Base-by-base conservation (phyloP, 805 yeast genomes). In the Cyberlindnera japonica region DNA sequence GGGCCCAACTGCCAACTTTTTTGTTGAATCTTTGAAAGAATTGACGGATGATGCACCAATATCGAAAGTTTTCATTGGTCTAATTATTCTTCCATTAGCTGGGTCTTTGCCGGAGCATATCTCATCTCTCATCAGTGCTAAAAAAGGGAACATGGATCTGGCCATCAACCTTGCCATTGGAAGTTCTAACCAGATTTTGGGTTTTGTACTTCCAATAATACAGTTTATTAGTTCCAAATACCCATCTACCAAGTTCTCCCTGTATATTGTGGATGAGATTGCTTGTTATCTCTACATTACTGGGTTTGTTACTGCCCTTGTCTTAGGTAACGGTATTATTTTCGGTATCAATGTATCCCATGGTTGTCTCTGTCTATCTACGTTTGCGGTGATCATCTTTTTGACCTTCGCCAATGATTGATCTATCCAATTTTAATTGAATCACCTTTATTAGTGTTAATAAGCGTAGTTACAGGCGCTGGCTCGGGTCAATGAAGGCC, bases 31-130 rank as follows among this genome's bases (percentile, higher is more conserved):
- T 1, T 35, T 51, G 32, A 50, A 51, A 26, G 44, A 45, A 5
- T 15, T 51, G 10, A 51, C 54, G 2, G 56, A 51, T 21, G 45
- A 43, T 24, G 45, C 48, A 3, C 37, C 47, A n/a, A 52, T 52
- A 15, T 53, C 55, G 21, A 49, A 47, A 32, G 50, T 47, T 4
- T 53, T 53, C 35, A 44, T 53, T 27, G 57, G 57, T 28, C 35
- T 50, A 27, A 53, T 50, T 35, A 49, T 53, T 33, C 15, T 53
- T 15, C 57, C 55, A 26, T 32, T 50, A 13, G 57, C 54, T 2
- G 57, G 57, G 23, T 50, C 54, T 6, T 23, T 52, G 9, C 57
- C 57, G 4, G 57, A 52, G 32, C 57, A 52, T 27, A 42, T 49
- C 18, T 50, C 57, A 6, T 46, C 54, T 1, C 33, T 52, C 18